phyloP scores from a whole-genome alignment of 73 alveolate species.

The Uronychia binucleata region DNA sequence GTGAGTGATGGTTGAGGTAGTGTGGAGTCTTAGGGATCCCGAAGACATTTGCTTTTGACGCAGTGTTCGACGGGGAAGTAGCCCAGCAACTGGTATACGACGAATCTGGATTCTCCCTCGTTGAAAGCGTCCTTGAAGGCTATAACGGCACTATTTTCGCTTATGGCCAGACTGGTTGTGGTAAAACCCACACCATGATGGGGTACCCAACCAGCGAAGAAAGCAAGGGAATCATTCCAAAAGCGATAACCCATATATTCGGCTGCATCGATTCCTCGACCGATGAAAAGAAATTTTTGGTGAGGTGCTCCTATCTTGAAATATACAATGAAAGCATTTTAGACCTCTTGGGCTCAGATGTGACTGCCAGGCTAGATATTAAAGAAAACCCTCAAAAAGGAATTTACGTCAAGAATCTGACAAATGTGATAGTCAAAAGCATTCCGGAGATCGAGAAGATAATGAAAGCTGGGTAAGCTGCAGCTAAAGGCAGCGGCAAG shows the following conservation, averaged over 20 bases:
- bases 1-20: too few species aligned
- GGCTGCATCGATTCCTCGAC: constrained; percentile 57
- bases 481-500: constrained; percentile 30
- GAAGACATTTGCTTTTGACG: constrained; percentile 77
- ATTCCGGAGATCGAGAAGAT: constrained; percentile 74
- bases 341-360: constrained; percentile 75
- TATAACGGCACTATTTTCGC: constrained; percentile 90
- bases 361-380: constrained; percentile 71
- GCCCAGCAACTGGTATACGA: constrained; percentile 73
- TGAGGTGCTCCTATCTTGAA: constrained; percentile 91
- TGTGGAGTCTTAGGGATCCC: too few species aligned
- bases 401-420: constrained; percentile 83
- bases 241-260: constrained; percentile 73
- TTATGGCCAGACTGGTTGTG: constrained; percentile 88
- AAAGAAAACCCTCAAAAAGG: constrained; percentile 94
- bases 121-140: constrained; percentile 79
- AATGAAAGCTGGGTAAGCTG: constrained; percentile 72
- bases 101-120: constrained; percentile 77
- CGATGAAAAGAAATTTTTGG: constrained; percentile 65
- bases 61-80: constrained; percentile 74
- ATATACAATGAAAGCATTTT: constrained; percentile 95
- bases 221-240: constrained; percentile 85
- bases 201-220: constrained; percentile 66
- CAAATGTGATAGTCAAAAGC: constrained; percentile 47
- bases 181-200: constrained; percentile 76